Evolutionary conservation across 495 filamentous ascomycete genomes (phyloP), one percentile per base, ranked within the genome.

Genomic region (Talaromyces borbonicus): DNA sequence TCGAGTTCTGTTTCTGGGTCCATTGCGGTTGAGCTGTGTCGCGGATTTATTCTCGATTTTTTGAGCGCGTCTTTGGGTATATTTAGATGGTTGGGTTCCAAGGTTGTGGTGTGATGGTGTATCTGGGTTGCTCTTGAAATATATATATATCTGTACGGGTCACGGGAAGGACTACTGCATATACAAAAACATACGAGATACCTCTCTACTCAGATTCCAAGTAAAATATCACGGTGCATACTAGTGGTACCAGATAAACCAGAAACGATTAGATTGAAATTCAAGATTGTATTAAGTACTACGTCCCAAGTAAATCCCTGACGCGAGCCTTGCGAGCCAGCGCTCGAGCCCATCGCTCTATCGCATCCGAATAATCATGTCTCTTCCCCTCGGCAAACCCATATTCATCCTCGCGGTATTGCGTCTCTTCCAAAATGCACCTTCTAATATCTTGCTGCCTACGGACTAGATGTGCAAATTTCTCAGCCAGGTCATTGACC

Each of bases 351-450:
- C 72, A 74, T 5, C 52, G 60, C 33, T 68, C 62, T 18, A 75
- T 52, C 15, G 66, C 66, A 5, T 69, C 63, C 7, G 65, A 67
- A 48, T 73, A 72, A 49, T 76, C 72, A 56, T 65, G 68, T 26
- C 68, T 54, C 36, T 68, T 61, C 29, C 66, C 60, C 15, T 62
- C 62, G 11, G 68, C 72, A 56, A 68, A 61, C 30, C 67, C 65
- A 3, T 72, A 65, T 50, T 76, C 73, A 4, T 55, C 54, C 16
- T 57, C 54, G 25, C 61, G 57, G 3, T 60, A 54, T 36, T 72
- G 63, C 24, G 63, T 57, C 44, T 73, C 67, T 25, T 73, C 69
- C 23, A 54, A 60, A 15, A 75, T 65, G 0, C 61, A 62, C n/a
- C 24, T 45, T 38, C 62, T 63, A 1, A 74, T 52, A 23, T 52